phyloP scores from a whole-genome alignment of 495 filamentous ascomycete species.

The Penicillium fimorum region DNA sequence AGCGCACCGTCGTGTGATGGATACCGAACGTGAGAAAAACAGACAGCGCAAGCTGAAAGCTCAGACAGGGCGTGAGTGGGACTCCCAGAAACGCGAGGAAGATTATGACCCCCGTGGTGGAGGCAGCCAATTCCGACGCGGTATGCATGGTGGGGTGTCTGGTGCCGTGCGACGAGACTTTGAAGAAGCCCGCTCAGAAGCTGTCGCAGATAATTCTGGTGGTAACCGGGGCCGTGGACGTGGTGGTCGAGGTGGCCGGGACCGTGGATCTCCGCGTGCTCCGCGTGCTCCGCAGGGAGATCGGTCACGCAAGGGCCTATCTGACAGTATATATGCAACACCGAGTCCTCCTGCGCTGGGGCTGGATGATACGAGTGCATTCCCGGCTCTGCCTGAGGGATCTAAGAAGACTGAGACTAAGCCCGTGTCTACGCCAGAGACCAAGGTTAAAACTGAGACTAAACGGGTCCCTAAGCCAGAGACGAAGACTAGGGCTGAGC shows the following conservation, averaged over 20 bases:
- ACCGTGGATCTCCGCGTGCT: slow-evolving; percentile 35
- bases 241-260: slow-evolving; percentile 34
- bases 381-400: slow-evolving; percentile 43
- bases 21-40: slow-evolving; percentile 70
- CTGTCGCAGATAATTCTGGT: slow-evolving; percentile 10
- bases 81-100: slow-evolving; percentile 68
- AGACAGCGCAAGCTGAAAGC: slow-evolving; percentile 67
- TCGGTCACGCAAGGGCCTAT: slow-evolving; percentile 20
- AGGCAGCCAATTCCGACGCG: slow-evolving; percentile 50
- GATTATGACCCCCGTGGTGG: slow-evolving; percentile 50
- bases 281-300: slow-evolving; percentile 33
- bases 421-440: background rate
- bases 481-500: background rate
- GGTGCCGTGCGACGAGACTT: slow-evolving; percentile 38
- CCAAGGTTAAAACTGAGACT: slow-evolving; percentile 5
- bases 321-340: slow-evolving; percentile 15
- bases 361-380: slow-evolving; percentile 37
- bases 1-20: slow-evolving; percentile 57
- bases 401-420: slow-evolving; percentile 19
- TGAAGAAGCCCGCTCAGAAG: slow-evolving; percentile 26
- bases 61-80: slow-evolving; percentile 69
- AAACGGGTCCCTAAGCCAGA: background rate
- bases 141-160: slow-evolving; percentile 60
- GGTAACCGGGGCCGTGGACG: slow-evolving; percentile 25
- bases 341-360: slow-evolving; percentile 21